Base-by-base conservation (phyloP, 306 rosid species). In the Ceratonia siliqua region DNA sequence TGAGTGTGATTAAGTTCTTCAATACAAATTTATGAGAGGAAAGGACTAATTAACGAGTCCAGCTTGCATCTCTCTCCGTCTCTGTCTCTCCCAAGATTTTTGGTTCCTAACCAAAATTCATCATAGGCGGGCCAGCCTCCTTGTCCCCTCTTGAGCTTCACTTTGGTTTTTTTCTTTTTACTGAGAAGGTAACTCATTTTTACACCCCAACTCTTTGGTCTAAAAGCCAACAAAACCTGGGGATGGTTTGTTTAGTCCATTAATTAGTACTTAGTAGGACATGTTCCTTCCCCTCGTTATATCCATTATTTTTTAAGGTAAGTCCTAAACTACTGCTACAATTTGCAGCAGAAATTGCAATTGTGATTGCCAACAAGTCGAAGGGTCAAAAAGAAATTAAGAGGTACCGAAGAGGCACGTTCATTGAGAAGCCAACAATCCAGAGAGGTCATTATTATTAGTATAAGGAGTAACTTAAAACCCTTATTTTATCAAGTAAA, bases 371-470 rank as follows among this genome's bases (percentile, higher is more conserved):
- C 36, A 6, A 61, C 1, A 56, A 50, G 67, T 78, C 70, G 62
- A 62, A 62, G 56, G 20, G 78, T 79, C 35, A 67, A 64, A 63
- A 46, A 42, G 30, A 25, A 41, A 43, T 78, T 46, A 83, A 81
- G 73, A 78, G 61, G 63, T 28, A n/a, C n/a, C n/a, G n/a, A n/a
- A 52, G 22, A 83, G 58, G 79, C 85, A 71, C 70, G 69, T 84
- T 68, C 75, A 50, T 70, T 76, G 30, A 66, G 77, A 70, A 54
- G 72, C 78, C 69, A 62, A 62, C 20, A 48, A 48, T 62, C 58
- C 39, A 28, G 32, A 39, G 72, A 17, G 7, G 21, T 20, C 35
- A 8, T 35, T 27, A 25, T 2, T 50, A 38, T 27, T n/a, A n/a
- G n/a, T n/a, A n/a, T n/a, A n/a, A n/a, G n/a, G n/a, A n/a, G n/a